phyloP scores from a whole-genome alignment of 208 protist species.

The Acanthamoeba rhysodes region DNA sequence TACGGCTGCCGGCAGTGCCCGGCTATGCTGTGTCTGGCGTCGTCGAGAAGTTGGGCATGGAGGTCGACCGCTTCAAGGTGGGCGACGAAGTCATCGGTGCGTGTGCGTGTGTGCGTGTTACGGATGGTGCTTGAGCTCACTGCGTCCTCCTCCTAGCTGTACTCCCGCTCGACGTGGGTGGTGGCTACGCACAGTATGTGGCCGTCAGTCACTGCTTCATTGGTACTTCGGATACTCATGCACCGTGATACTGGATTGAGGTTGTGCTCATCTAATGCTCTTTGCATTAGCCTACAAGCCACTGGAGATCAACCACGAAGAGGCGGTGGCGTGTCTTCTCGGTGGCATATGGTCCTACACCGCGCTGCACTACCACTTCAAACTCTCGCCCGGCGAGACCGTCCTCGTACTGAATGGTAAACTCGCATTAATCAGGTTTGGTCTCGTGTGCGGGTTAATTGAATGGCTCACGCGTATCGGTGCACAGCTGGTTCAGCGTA shows the following conservation, averaged over 20 bases:
- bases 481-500: background rate
- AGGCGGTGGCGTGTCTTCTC: constrained; percentile 17
- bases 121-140: background rate
- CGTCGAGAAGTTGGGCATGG: constrained; percentile 36
- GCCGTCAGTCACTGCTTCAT: background rate
- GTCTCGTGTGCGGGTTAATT: no score
- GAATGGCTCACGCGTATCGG: no score
- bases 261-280: no score
- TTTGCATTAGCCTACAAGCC: background rate
- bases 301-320: constrained; percentile 53
- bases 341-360: constrained; percentile 65
- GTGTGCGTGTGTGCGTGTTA: background rate
- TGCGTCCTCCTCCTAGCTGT: background rate
- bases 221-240: background rate
- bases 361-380: constrained; percentile 56
- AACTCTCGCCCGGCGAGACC: constrained; percentile 54
- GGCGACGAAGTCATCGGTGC: constrained; percentile 57
- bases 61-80: constrained; percentile 21
- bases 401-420: constrained; percentile 53
- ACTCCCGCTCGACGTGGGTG: constrained; percentile 31
- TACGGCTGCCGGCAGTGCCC: background rate
- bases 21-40: constrained; percentile 63
- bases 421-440: background rate
- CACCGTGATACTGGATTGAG: no score
- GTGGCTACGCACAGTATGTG: constrained; percentile 60